These are phyloP conservation scores for Metarhizium brunneum DNA, from an alignment of 2,329 filamentous ascomycete genomes.

Conservation along the genomic window DNA sequence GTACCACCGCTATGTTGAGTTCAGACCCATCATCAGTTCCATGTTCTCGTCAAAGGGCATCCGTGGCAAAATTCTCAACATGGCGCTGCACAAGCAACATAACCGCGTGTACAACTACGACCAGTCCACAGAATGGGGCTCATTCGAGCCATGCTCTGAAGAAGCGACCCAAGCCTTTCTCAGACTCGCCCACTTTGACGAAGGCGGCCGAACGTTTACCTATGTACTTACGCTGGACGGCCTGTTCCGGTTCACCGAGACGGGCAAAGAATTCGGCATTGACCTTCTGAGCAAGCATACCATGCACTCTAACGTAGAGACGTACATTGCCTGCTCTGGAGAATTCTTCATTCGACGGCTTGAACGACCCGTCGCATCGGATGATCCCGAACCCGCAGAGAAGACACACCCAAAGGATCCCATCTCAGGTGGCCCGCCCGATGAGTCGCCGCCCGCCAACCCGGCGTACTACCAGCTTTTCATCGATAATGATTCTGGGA, in stretches of 20 bases:
- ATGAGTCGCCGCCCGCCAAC: slow-evolving; percentile 31
- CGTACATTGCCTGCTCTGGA: slow-evolving; percentile 84
- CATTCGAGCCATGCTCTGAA: slow-evolving; percentile 54
- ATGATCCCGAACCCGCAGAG: slow-evolving; percentile 32
- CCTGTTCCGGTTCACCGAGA: slow-evolving; percentile 85
- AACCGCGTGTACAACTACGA: slow-evolving; percentile 83
- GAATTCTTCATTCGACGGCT: slow-evolving; percentile 84
- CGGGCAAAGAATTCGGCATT: slow-evolving; percentile 89
- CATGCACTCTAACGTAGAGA: slow-evolving; percentile 89
- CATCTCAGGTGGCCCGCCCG: slow-evolving; percentile 36
- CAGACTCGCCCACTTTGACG: slow-evolving; percentile 75
- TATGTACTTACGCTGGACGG: slow-evolving; percentile 86
- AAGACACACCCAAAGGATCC: slow-evolving; percentile 43
- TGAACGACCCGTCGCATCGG: slow-evolving; percentile 34
- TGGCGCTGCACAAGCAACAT: slow-evolving; percentile 85
- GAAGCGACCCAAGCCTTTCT: slow-evolving; percentile 74
- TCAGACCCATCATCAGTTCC: slow-evolving; percentile 77
- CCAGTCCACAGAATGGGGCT: slow-evolving; percentile 61
- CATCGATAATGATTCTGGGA: slow-evolving; percentile 93
- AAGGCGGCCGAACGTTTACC: slow-evolving; percentile 80
- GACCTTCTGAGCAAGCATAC: slow-evolving; percentile 91
- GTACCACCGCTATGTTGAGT: slow-evolving; percentile 90
- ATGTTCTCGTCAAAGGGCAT: slow-evolving; percentile 79
- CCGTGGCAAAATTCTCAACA: slow-evolving; percentile 70
- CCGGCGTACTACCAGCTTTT: slow-evolving; percentile 68